Conservation (phyloP, 169 alveolate species). For the Cryptosporidium baileyi region DNA sequence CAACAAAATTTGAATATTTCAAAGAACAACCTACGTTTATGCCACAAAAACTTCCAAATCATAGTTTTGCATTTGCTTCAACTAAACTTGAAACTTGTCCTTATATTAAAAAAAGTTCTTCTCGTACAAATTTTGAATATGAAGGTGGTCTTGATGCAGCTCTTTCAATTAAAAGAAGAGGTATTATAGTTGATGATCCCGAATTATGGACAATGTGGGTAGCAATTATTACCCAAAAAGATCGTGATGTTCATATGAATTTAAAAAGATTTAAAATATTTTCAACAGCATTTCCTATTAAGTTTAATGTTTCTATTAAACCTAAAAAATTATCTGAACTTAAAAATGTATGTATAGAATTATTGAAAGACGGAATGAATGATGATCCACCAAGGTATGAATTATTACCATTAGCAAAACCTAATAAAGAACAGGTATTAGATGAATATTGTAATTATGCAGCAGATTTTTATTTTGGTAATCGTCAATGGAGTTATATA, state of each 20-base stretch:
- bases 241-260: slow-evolving; percentile 42
- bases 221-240: slow-evolving; percentile 55
- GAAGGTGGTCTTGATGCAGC: slow-evolving; percentile 26
- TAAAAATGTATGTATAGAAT: slow-evolving; percentile 14
- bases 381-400: slow-evolving; percentile 50
- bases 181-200: slow-evolving; percentile 39
- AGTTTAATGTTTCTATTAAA: slow-evolving; percentile 12
- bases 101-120: background rate
- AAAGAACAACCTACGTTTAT: background rate
- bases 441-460: slow-evolving; percentile 61
- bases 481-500: slow-evolving; percentile 38
- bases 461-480: slow-evolving; percentile 65
- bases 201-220: slow-evolving; percentile 68
- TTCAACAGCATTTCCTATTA: slow-evolving; percentile 22
- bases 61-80: slow-evolving; percentile 23
- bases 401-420: slow-evolving; percentile 50
- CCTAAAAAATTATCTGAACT: slow-evolving; percentile 51
- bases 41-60: slow-evolving; percentile 53
- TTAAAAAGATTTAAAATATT: slow-evolving; percentile 41
- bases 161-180: background rate
- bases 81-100: slow-evolving; percentile 31
- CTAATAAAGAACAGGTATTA: slow-evolving; percentile 35
- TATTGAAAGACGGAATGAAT: slow-evolving; percentile 45
- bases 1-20: background rate
- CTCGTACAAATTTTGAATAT: background rate